phyloP scores from a whole-genome alignment of 73 alveolate genomes.

The Paramecium primaurelia region DNA sequence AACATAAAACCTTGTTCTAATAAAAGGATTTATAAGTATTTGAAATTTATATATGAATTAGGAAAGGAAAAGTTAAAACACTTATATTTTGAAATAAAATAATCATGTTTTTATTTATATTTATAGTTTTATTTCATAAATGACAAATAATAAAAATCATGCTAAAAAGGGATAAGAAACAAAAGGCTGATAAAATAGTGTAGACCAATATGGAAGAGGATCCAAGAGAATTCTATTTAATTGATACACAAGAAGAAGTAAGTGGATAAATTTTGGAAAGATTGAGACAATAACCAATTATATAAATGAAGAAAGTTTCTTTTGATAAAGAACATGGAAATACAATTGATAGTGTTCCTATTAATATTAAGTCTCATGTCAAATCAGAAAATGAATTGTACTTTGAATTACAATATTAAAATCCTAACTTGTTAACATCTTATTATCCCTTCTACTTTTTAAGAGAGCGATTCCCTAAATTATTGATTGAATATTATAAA shows the following conservation, averaged over 20 bases:
- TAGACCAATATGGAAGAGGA: not conserved
- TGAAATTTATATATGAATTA: not conserved
- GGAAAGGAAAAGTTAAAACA: not conserved
- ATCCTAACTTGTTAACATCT: not conserved
- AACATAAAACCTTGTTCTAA: not conserved
- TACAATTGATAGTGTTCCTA: not conserved
- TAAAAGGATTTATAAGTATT: not conserved
- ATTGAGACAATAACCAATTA: not conserved
- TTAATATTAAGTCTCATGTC: not conserved
- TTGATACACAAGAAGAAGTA: not conserved
- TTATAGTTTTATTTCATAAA: not conserved
- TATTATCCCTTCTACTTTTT: not conserved
- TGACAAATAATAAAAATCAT: not conserved
- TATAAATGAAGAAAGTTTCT: not conserved
- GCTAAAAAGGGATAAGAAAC: not conserved
- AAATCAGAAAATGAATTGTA: not conserved
- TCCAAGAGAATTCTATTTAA: conserved; percentile 6
- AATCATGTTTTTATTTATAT: not conserved
- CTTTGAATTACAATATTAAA: not conserved
- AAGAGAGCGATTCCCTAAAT: conserved; percentile 1
- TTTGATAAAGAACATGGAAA: not conserved
- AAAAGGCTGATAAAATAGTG: not conserved
- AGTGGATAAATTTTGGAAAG: not conserved
- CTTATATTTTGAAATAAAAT: not conserved
- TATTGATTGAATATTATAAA: conserved; percentile 7